phyloP scores from a whole-genome alignment of 495 filamentous ascomycete genomes.

The Hyaloscypha variabilis region DNA sequence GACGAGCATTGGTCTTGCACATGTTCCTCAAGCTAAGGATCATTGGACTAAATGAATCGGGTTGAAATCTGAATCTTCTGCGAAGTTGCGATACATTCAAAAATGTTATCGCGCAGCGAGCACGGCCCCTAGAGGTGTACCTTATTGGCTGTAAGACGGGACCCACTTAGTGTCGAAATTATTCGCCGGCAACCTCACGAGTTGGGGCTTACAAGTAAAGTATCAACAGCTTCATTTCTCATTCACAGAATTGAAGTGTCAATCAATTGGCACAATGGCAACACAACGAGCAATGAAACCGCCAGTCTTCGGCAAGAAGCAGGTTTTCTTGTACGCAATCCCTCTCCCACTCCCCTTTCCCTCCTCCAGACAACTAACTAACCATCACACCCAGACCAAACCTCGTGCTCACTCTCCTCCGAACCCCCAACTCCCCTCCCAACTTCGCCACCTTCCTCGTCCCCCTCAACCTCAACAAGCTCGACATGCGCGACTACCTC shows the following conservation, averaged over 20 bases:
- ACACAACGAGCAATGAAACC: neutral
- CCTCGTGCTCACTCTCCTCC: constrained; percentile 75
- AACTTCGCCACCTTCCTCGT: constrained; percentile 83
- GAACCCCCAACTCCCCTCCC: constrained; percentile 68
- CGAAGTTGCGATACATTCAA: too few relatives aligned
- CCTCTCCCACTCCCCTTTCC: neutral
- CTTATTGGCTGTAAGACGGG: neutral
- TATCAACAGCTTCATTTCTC: neutral
- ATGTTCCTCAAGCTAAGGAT: too few relatives aligned
- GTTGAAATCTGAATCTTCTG: too few relatives aligned
- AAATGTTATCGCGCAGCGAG: too few relatives aligned
- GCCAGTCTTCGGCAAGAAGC: constrained; percentile 52
- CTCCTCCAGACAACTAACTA: constrained; percentile 1
- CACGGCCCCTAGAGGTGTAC: too few relatives aligned
- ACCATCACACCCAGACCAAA: constrained; percentile 60
- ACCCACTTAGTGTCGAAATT: neutral
- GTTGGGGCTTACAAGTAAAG: neutral
- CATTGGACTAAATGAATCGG: too few relatives aligned
- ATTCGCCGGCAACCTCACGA: neutral
- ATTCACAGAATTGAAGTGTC: constrained; percentile 1
- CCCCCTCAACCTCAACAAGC: constrained; percentile 86
- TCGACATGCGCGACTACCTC: constrained; percentile 90
- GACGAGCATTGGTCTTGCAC: too few relatives aligned
- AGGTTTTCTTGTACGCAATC: constrained; percentile 66
- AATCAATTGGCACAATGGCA: constrained; percentile 11